Base-by-base conservation (phyloP, 305 asterid genomes). In the Fraxinus paxiana region DNA sequence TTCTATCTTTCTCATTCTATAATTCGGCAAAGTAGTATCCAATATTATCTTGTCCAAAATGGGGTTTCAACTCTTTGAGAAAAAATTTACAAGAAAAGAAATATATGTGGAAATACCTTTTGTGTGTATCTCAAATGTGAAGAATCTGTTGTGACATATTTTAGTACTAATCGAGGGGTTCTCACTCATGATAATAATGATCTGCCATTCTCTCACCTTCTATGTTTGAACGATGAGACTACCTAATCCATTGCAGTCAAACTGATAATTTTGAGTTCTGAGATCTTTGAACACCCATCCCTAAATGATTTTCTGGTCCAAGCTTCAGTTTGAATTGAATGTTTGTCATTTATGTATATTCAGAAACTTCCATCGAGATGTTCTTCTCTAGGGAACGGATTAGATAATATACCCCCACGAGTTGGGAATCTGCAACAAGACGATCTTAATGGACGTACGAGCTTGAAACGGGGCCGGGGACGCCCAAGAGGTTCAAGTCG, bases 401-500 rank as follows among this genome's bases (percentile, higher is more conserved):
- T 79, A 18, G 87, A 87, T 71, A 78, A 82, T 79, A 59, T 51
- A 41, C 76, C 83, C 34, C 72, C 83, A 1, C 82, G 77, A 82
- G 80, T 80, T 71, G 91, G 84, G 73, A 71, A 77, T 77, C 80
- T 78, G 81, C 88, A 81, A 6, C 84, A 77, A 73, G 90, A 87
- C 75, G 89, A 82, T 83, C 75, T 79, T 18, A 82, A 71, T 10
- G 86, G 88, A 61, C 89, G 59, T 6, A 35, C 73, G 17, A 46
- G 77, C 79, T 78, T 82, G 34, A 87, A 85, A 82, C 93, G 93
- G 37, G 90, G 91, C 31, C 88, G 94, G 26, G 92, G 92, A 28
- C 92, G 88, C 69, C 92, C 90, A n/a, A 85, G 87, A 84, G 94
- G 92, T 71, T 87, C 87, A 8, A 79, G 73, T 82, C 87, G 88